Conservation (phyloP, 768 basidiomycete species). For the Boletus sensibilis region DNA sequence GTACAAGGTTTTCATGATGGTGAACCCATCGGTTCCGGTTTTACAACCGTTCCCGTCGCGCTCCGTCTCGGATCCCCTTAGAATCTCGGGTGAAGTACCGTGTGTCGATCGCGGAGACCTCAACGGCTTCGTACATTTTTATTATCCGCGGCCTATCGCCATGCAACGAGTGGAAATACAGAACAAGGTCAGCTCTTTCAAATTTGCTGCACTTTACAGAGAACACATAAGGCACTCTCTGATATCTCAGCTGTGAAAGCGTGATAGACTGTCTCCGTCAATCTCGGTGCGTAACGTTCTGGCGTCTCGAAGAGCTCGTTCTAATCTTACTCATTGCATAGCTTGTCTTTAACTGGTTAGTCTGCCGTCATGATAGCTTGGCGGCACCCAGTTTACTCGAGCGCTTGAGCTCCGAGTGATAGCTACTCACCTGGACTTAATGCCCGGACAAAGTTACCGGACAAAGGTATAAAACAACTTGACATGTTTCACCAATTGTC, state of each 20-base stretch:
- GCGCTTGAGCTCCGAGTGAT: neutral
- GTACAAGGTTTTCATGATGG: neutral
- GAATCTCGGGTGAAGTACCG: neutral
- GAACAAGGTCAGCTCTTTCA: neutral
- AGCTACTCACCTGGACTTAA: constrained; percentile 2
- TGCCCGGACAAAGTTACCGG: constrained; percentile 13
- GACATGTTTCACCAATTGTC: constrained; percentile 21
- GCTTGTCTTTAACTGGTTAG: neutral
- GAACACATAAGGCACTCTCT: neutral
- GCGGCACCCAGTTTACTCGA: neutral
- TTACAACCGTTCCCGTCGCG: constrained; percentile 25
- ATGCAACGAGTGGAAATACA: neutral
- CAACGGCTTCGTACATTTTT: neutral
- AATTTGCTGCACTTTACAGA: neutral
- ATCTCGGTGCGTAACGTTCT: neutral
- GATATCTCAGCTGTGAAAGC: neutral
- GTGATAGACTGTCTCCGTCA: neutral
- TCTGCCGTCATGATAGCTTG: constrained; percentile 9
- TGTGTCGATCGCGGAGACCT: neutral
- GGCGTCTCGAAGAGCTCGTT: neutral
- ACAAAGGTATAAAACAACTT: constrained; percentile 28
- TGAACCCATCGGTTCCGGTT: neutral
- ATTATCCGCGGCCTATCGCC: constrained; percentile 6
- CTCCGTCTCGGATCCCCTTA: neutral
- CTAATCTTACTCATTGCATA: neutral